Percentiles rank a stretch among this genome's conserved stretches.
Conservation (phyloP, 2,329 filamentous ascomycete genomes). For the Sarocladium brachiariae region DNA sequence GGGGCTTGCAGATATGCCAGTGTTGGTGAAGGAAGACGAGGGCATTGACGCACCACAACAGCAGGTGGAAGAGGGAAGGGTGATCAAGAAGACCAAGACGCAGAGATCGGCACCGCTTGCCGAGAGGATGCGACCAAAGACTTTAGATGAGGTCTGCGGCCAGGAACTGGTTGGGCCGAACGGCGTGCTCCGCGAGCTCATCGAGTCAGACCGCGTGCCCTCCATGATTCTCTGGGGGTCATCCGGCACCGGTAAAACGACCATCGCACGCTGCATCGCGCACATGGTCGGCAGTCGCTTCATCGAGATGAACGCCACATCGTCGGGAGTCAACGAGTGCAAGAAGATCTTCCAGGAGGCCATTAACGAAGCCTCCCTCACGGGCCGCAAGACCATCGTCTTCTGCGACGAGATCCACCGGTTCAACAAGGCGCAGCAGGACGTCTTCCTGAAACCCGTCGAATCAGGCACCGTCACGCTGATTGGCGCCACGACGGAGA, state of each 20-base stretch:
- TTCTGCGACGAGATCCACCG: conserved; percentile 97
- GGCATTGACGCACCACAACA: conserved; percentile 13
- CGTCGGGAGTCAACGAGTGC: conserved; percentile 78
- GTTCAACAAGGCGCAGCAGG: conserved; percentile 87
- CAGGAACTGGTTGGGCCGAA: conserved; percentile 82
- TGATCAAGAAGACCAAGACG: conserved; percentile 60
- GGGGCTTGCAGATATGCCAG: conserved; percentile 15
- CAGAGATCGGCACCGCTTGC: conserved; percentile 75
- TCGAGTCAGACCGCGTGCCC: conserved; percentile 78
- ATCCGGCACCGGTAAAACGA: conserved; percentile 78
- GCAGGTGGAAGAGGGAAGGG: conserved; percentile 27
- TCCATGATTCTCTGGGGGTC: conserved; percentile 94
- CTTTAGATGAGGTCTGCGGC: conserved; percentile 78
- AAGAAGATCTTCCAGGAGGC: conserved; percentile 89
- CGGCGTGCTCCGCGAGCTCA: conserved; percentile 80
- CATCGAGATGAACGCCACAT: conserved; percentile 93
- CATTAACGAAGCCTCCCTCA: conserved; percentile 68
- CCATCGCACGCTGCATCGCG: conserved; percentile 87
- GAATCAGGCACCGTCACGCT: conserved; percentile 86
- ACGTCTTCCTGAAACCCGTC: conserved; percentile 88
- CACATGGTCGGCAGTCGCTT: conserved; percentile 77
- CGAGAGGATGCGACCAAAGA: conserved; percentile 84
- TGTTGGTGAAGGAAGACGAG: conserved; percentile 9
- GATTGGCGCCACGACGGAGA: conserved; percentile 94
- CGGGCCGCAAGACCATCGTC: conserved; percentile 85